Evolutionary conservation across 306 rosid genomes (phyloP), one percentile per base, ranked within the genome.

Genomic region (Notholithocarpus densiflorus): DNA sequence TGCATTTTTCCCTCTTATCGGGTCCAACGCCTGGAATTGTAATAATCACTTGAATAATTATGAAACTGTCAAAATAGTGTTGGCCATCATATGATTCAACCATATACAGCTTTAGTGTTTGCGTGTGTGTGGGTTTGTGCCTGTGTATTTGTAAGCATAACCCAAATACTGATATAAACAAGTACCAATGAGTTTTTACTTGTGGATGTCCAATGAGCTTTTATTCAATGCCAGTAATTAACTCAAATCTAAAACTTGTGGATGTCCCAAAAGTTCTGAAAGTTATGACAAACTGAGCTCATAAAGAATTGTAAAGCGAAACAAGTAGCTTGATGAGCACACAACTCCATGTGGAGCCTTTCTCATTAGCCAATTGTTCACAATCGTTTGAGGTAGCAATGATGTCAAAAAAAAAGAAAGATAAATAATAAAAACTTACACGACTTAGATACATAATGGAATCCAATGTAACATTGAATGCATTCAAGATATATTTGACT

Each of bases 1-100:
- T 23, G 85, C 88, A 82, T 89, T 94, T 86, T 92, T 89, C 66
- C 93, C 98, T 80, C 93, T 87, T 77, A 94, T 91, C 72, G 91
- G 82, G 85, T 94, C 97, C 82, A 94, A 78, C 61, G 97, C 98
- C 97, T 94, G 89, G 55, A 64, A 40, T 70, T 74, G 73, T 11
- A 84, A 31, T 56, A 77, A 34, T 34, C 9, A 34, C 40, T 6
- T 34, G 40, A 34, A 34, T 34, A 34, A 34, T 34, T 34, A 34
- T 34, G 40, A 34, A 34, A 34, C 2, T 34, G 9, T 34, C 40
- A 34, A 34, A 8, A 77, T 31, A 45, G 43, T 74, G 76, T 14
- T 69, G 60, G 69, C 45, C 62, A 59, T 74, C 75, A 56, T n/a
- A 45, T 45, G 20, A 68, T 75, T 78, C 55, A 72, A 86, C 62